Evolutionary conservation across 176 grass and related monocot genomes (phyloP).

Genomic region (Rhipidocladum racemiflorum): DNA sequence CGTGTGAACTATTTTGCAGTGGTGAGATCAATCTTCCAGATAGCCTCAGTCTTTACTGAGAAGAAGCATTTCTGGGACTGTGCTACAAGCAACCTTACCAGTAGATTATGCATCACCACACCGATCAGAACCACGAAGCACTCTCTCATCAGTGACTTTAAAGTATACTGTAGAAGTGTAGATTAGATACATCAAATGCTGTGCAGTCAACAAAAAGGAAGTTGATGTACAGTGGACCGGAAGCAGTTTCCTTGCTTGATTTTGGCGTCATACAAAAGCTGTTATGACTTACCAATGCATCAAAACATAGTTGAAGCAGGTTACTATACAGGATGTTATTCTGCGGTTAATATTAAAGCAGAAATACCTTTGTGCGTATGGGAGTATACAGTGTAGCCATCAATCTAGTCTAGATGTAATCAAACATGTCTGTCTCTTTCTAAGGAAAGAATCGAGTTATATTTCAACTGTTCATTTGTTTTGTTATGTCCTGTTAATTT

Average conservation of each 20-base stretch:
- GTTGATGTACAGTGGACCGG: no score
- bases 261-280: background rate
- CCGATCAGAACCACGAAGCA: no score
- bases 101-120: no score
- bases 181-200: no score
- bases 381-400: background rate
- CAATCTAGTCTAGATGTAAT: background rate
- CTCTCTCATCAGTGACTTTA: no score
- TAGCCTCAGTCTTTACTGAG: no score
- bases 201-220: no score
- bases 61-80: no score
- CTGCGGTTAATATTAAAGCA: background rate
- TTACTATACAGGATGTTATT: background rate
- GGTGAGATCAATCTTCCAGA: no score
- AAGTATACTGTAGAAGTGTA: no score
- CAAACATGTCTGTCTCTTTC: background rate
- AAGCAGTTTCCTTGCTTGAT: background rate
- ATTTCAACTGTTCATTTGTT: background rate
- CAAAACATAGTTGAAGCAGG: background rate
- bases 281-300: background rate
- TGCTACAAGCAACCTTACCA: no score
- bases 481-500: background rate
- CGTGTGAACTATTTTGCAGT: no score
- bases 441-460: background rate
- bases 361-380: background rate